phyloP scores from a whole-genome alignment of 2,329 filamentous ascomycete genomes.

The Fusarium sp. region DNA sequence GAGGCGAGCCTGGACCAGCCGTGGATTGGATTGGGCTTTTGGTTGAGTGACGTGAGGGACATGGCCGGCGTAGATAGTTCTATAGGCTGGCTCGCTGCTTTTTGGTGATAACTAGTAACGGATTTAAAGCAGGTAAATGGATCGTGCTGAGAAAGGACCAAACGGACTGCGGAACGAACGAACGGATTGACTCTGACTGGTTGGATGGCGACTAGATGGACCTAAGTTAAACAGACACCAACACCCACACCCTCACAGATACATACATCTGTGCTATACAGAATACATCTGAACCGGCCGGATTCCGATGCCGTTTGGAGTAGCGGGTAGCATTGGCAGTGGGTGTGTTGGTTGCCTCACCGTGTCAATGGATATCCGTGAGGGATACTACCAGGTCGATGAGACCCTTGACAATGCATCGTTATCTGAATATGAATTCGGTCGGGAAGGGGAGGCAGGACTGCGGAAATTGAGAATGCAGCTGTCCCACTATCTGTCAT shows the following conservation, averaged over 20 bases:
- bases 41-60: slow-evolving; percentile 43
- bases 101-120: slow-evolving; percentile 32
- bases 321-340: slow-evolving; percentile 33
- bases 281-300: slow-evolving; percentile 37
- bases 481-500: slow-evolving; percentile 28
- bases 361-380: slow-evolving; percentile 34
- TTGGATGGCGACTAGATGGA: slow-evolving; percentile 36
- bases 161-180: slow-evolving; percentile 18
- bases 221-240: slow-evolving; percentile 37
- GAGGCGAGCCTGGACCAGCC: slow-evolving; percentile 24
- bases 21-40: slow-evolving; percentile 26
- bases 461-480: slow-evolving; percentile 24
- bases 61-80: slow-evolving; percentile 21
- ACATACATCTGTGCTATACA: slow-evolving; percentile 34
- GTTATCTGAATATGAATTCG: slow-evolving; percentile 14
- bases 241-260: slow-evolving; percentile 39
- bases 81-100: slow-evolving; percentile 37
- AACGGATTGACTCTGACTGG: slow-evolving; percentile 40
- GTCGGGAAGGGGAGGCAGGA: slow-evolving; percentile 12
- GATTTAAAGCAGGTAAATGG: slow-evolving; percentile 32
- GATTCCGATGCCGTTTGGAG: slow-evolving; percentile 40
- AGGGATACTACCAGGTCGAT: slow-evolving; percentile 22
- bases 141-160: slow-evolving; percentile 35
- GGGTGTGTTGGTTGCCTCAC: slow-evolving; percentile 30
- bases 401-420: slow-evolving; percentile 23